Conservation (phyloP, 208 protist genomes). For the Trypanosoma scelopori region DNA sequence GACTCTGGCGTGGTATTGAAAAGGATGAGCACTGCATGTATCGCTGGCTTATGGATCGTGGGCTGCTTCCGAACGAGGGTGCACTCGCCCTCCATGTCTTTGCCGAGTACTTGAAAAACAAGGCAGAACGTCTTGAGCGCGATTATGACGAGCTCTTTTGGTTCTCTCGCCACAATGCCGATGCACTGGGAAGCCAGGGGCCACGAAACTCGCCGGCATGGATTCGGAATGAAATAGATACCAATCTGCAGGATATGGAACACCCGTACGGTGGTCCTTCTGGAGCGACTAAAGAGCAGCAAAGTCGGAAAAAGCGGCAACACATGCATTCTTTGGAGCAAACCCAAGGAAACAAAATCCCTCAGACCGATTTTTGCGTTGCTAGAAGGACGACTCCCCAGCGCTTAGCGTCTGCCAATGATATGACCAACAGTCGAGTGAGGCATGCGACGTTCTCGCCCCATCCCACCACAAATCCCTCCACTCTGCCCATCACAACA, state of each 20-base stretch:
- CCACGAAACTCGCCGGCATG: not conserved
- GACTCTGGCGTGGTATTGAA: slow-evolving; percentile 4
- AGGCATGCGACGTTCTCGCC: not conserved
- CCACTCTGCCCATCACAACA: not conserved
- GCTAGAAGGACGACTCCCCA: not conserved
- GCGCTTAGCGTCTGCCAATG: not conserved
- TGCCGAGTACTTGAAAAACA: slow-evolving; percentile 26
- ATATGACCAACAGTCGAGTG: not conserved
- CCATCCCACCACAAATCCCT: not conserved
- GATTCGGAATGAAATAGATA: not conserved
- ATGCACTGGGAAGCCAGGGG: not conserved
- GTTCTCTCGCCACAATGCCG: not conserved
- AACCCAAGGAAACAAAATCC: not conserved
- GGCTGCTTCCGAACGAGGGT: not conserved
- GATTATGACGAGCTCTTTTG: slow-evolving; percentile 23
- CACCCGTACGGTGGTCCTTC: not conserved
- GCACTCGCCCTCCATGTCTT: slow-evolving; percentile 6
- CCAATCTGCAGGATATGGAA: not conserved
- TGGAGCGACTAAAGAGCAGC: not conserved
- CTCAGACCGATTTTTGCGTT: not conserved
- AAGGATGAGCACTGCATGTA: slow-evolving; percentile 14
- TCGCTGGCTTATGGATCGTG: slow-evolving; percentile 16
- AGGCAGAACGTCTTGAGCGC: slow-evolving; percentile 11
- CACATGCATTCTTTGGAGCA: not conserved
- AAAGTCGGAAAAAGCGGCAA: not conserved